Evolutionary conservation across 2,329 filamentous ascomycete genomes (phyloP), one percentile per base, ranked within the genome.

Genomic region (Calonectria multiphialidica): DNA sequence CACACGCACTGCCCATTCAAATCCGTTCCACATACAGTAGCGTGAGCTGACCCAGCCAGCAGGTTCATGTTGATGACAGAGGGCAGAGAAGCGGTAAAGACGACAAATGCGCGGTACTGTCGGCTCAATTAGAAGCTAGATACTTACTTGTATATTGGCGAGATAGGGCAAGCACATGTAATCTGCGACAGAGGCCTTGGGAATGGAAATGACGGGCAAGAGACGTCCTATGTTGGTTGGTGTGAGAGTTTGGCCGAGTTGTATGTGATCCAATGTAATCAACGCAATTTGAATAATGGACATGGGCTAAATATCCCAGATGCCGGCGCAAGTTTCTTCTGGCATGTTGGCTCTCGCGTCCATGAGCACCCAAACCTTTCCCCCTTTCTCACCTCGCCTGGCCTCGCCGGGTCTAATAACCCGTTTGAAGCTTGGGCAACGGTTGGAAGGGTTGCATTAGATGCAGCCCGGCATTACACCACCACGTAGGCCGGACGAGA

Each of bases 371-470:
- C 37, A 15, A 25, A 42, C 28, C 21, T 18, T 61, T 30, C 44
- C 35, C 37, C 57, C 57, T 44, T 44, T 35, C 57, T 61, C 37
- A 35, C 57, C 35, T 61, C 57, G 57, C 57, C 57, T 21, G 35
- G 25, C 57, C 35, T 61, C 57, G 57, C 57, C 57, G 35, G 35
- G 25, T 61, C 57, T 30, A 25, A 23, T 30, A 57, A 21, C 53
- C 53, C 53, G 12, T 37, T 57, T 57, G 53, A 57, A 57, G 53
- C 53, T 57, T 57, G 53, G 57, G 57, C 57, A 44, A 61, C 35
- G 16, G 25, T 37, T 37, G 37, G 57, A 33, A 28, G 35, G 57
- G 57, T 61, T 61, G 57, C 57, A 61, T 44, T 42, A 42, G 37
- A 61, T 61, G 57, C 57, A 61, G 35, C 57, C 37, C 57, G 35